Evolutionary conservation across 176 grass and related monocot genomes (phyloP).

Genomic region (Eragrostis nindensis): DNA sequence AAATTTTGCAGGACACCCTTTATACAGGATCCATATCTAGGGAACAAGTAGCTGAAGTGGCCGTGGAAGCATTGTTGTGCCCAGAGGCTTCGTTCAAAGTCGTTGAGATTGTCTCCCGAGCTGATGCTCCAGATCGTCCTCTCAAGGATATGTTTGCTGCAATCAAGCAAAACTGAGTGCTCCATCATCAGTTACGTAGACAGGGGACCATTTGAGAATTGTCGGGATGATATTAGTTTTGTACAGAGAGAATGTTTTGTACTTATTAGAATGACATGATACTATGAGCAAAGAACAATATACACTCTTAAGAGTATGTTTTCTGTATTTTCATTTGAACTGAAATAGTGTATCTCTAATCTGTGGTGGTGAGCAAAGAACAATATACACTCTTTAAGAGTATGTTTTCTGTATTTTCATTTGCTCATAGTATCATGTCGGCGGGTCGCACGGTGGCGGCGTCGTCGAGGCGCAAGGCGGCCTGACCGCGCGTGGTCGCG

Average conservation of each 20-base stretch:
- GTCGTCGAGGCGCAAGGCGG: too few species aligned
- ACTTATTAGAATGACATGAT: neutral
- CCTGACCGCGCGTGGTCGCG: too few species aligned
- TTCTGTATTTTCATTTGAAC: too few species aligned
- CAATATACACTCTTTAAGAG: too few species aligned
- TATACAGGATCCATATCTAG: slow-evolving; percentile 77
- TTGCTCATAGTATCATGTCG: too few species aligned
- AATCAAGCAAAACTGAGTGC: slow-evolving; percentile 51
- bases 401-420: too few species aligned
- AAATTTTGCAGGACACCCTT: slow-evolving; percentile 59
- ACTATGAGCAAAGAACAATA: neutral
- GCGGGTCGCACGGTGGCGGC: too few species aligned
- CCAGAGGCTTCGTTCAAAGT: slow-evolving; percentile 69
- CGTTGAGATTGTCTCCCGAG: slow-evolving; percentile 56
- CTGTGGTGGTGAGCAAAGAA: too few species aligned
- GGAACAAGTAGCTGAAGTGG: slow-evolving; percentile 64
- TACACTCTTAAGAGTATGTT: neutral
- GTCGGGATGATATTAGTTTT: neutral
- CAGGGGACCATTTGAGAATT: neutral
- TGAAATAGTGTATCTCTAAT: too few species aligned
- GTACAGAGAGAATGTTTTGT: neutral
- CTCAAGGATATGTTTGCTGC: slow-evolving; percentile 54
- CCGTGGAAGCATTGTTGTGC: slow-evolving; percentile 59
- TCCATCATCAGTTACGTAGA: neutral
- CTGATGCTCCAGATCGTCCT: slow-evolving; percentile 48